Evolutionary conservation across 2,329 filamentous ascomycete species (phyloP), one percentile per base, ranked within the genome.

Genomic region (Hymenoscyphus linearis): DNA sequence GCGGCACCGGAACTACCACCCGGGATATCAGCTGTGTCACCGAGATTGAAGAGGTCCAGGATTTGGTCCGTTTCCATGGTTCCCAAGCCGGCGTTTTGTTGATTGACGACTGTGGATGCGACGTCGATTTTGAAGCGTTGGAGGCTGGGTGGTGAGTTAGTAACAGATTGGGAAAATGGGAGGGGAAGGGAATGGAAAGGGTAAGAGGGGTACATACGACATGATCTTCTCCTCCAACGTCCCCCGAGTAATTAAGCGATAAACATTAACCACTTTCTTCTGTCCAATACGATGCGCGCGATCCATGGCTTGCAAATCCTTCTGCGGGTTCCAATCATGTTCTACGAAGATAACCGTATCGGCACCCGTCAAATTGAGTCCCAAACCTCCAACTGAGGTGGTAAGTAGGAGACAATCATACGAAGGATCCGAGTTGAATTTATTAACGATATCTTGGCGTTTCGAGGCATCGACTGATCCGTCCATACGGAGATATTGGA

Each of bases 121-220:
- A 99, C 93, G 75, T 99, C 95, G 71, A 99, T 96, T 81, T 99
- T 99, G 87, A 99, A 99, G 57, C 95, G 89, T 85, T 99, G 95
- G 60, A 99, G 86, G 72, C 90, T 96, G 68, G 31, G 14, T 18
- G 52, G 36, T 37, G 58, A n/a, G n/a, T 65, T 58, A 68, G 58
- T 55, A 34, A 26, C 10, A n/a, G 5, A 26, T 13, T 44, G 14
- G 16, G 37, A 44, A 44, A 5, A 6, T 16, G 37, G 37, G 16
- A 18, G 14, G 14, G 37, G 3, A 6, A 6, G 16, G 10, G 37
- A 18, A 16, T 2, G 16, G 37, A n/a, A 44, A 16, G 16, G 16
- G 2, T 55, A 57, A 58, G 66, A 67, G 71, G 64, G 58, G 44
- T 40, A 79, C 82, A 72, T 80, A 87, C 84, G 83, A 88, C 71